These are phyloP conservation scores for Canariomyces notabilis DNA, from an alignment of 2,329 filamentous ascomycete genomes.

Conservation along the genomic window DNA sequence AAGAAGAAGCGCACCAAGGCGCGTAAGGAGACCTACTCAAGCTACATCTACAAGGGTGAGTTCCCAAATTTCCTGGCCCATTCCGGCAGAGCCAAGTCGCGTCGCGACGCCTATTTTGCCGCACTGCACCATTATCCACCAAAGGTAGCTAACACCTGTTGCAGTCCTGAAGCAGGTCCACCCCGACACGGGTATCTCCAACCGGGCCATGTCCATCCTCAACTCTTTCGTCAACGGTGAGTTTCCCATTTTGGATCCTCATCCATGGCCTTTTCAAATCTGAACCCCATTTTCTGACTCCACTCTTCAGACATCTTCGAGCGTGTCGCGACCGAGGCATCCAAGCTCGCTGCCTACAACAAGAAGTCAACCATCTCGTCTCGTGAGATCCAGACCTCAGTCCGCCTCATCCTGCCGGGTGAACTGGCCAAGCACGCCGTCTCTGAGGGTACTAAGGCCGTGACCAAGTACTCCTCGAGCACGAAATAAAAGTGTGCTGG, in stretches of 20 bases:
- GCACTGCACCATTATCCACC: constrained; percentile 1
- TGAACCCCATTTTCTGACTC: constrained; percentile 24
- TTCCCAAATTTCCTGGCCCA: constrained; percentile 24
- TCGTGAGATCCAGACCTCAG: constrained; percentile 98
- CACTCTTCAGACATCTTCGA: constrained; percentile 84
- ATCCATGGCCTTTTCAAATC: background rate
- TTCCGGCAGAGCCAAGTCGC: constrained; percentile 18
- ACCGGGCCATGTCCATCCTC: constrained; percentile 98
- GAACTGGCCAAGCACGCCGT: constrained; percentile 99
- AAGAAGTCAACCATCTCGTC: constrained; percentile 99
- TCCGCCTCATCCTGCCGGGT: constrained; percentile 94
- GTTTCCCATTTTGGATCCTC: constrained; percentile 29
- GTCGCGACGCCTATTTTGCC: constrained; percentile 1
- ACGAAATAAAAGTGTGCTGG: constrained; percentile 78
- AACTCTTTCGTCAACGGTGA: constrained; percentile 99
- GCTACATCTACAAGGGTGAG: constrained; percentile 99
- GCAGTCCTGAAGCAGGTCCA: constrained; percentile 99
- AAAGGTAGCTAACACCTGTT: constrained; percentile 13
- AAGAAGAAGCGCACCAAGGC: constrained; percentile 99
- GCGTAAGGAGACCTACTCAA: constrained; percentile 99
- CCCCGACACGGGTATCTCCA: constrained; percentile 99
- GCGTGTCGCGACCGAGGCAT: constrained; percentile 96
- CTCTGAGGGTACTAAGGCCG: constrained; percentile 98
- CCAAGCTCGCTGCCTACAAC: constrained; percentile 99
- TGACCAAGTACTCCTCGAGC: constrained; percentile 99